phyloP scores from a whole-genome alignment of 1,139 yeast species.

The Blastobotrys raffinosifermentans region DNA sequence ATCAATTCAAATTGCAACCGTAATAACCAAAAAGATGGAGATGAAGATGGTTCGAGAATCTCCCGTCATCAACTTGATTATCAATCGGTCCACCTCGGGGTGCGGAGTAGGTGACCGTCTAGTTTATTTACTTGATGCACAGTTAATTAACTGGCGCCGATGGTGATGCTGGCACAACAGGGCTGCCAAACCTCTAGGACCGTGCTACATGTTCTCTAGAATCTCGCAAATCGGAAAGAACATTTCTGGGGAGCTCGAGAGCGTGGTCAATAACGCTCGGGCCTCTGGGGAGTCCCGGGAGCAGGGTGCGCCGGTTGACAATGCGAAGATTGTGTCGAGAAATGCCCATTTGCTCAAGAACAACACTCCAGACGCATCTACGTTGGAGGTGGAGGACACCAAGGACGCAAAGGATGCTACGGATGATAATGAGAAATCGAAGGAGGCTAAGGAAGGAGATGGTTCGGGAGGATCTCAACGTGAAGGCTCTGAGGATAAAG shows the following conservation, averaged over 20 bases:
- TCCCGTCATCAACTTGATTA: too few relatives aligned
- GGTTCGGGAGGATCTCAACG: not conserved
- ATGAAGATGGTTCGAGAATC: too few relatives aligned
- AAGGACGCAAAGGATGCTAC: constrained; percentile 4
- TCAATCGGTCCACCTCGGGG: too few relatives aligned
- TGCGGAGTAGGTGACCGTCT: too few relatives aligned
- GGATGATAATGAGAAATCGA: constrained; percentile 2
- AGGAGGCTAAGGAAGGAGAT: not conserved
- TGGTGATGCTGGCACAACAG: constrained; percentile 1
- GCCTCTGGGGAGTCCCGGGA: constrained; percentile 10
- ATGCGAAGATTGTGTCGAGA: constrained; percentile 23
- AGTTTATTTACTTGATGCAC: too few relatives aligned
- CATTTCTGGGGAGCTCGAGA: constrained; percentile 52
- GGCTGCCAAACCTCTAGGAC: too few relatives aligned
- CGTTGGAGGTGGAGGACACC: constrained; percentile 16
- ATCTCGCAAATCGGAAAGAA: constrained; percentile 59
- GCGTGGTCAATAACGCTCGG: constrained; percentile 22
- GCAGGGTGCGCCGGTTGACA: constrained; percentile 6
- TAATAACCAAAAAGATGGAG: constrained; percentile 4
- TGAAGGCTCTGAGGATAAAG: constrained; percentile 1
- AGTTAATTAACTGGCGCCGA: too few relatives aligned
- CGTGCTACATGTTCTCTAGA: constrained; percentile 66
- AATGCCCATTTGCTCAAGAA: constrained; percentile 24
- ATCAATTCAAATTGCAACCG: too few relatives aligned
- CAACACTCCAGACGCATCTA: constrained; percentile 27